A percentile compares a stretch with the other conserved stretches of the same genome.
Conservation (phyloP, 2,329 filamentous ascomycete species). For the Calonectria fujianensis region DNA sequence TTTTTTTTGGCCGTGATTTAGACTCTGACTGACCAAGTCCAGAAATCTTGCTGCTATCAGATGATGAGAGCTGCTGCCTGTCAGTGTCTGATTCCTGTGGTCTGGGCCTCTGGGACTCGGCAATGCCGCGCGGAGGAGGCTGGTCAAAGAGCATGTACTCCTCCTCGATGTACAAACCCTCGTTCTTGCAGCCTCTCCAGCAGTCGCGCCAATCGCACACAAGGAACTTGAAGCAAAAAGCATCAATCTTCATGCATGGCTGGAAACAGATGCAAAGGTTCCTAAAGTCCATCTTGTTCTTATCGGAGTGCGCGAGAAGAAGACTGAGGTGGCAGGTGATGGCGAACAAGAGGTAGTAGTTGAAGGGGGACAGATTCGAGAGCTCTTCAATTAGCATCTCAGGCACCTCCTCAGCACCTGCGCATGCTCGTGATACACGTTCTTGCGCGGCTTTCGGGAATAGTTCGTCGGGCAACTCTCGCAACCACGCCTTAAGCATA, state of each 20-base stretch:
- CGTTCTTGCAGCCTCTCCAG: slow-evolving; percentile 96
- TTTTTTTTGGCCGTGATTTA: slow-evolving; percentile 63
- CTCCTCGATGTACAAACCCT: slow-evolving; percentile 84
- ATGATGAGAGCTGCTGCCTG: slow-evolving; percentile 71
- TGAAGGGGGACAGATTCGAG: slow-evolving; percentile 95
- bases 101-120: slow-evolving; percentile 59
- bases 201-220: slow-evolving; percentile 97
- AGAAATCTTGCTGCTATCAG: slow-evolving; percentile 77
- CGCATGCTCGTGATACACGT: slow-evolving; percentile 86
- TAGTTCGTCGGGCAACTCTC: slow-evolving; percentile 94
- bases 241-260: slow-evolving; percentile 96
- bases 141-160: slow-evolving; percentile 78
- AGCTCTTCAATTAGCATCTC: slow-evolving; percentile 93
- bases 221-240: slow-evolving; percentile 95
- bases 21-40: slow-evolving; percentile 50
- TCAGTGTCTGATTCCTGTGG: slow-evolving; percentile 48
- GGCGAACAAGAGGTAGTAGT: slow-evolving; percentile 97
- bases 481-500: slow-evolving; percentile 96
- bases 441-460: slow-evolving; percentile 91
- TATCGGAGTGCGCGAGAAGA: slow-evolving; percentile 91
- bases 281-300: slow-evolving; percentile 98
- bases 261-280: slow-evolving; percentile 98
- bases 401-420: slow-evolving; percentile 86
- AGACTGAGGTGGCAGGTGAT: slow-evolving; percentile 97
- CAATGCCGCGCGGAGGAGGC: slow-evolving; percentile 71